Percentiles rank a stretch among this genome's conserved stretches.
Evolutionary conservation across 306 rosid species (phyloP).

Genomic region (Cicer pinnatifidum): DNA sequence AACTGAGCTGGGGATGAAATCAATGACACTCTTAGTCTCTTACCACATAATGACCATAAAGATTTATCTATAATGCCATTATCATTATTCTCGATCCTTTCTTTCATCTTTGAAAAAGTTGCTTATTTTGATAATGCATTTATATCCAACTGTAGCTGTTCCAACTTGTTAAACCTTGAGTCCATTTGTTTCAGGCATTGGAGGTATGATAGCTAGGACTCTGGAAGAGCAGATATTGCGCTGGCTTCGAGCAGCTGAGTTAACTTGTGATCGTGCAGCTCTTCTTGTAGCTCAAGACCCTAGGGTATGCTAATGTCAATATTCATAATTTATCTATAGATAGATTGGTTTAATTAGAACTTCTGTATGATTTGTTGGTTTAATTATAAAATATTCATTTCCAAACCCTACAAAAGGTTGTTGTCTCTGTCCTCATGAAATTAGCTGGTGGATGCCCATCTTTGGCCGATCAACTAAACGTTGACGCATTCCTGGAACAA

Average conservation of each 20-base stretch:
- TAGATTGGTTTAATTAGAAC: conserved; percentile 15
- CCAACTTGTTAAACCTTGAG: background rate
- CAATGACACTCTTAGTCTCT: conserved; percentile 22
- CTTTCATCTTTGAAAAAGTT: conserved; percentile 26
- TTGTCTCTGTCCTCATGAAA: conserved; percentile 97
- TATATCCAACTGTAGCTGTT: conserved; percentile 13
- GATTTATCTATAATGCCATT: conserved; percentile 6
- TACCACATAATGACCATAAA: conserved; percentile 29
- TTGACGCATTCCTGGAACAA: conserved; percentile 95
- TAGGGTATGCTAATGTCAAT: conserved; percentile 57
- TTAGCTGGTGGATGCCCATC: conserved; percentile 98
- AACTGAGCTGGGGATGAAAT: conserved; percentile 25
- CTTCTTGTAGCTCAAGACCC: conserved; percentile 99
- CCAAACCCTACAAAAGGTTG: conserved; percentile 82
- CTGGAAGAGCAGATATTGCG: conserved; percentile 93
- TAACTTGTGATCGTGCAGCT: conserved; percentile 99
- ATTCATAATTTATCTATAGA: background rate
- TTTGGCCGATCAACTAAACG: conserved; percentile 91
- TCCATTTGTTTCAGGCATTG: conserved; percentile 70
- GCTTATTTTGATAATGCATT: conserved; percentile 22
- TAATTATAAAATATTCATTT: conserved; percentile 47
- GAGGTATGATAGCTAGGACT: conserved; percentile 84
- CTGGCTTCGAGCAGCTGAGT: conserved; percentile 98
- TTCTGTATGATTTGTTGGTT: conserved; percentile 25
- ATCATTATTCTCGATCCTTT: conserved; percentile 6